Conservation (phyloP, 208 protist genomes). For the Crithidia expoeki region DNA sequence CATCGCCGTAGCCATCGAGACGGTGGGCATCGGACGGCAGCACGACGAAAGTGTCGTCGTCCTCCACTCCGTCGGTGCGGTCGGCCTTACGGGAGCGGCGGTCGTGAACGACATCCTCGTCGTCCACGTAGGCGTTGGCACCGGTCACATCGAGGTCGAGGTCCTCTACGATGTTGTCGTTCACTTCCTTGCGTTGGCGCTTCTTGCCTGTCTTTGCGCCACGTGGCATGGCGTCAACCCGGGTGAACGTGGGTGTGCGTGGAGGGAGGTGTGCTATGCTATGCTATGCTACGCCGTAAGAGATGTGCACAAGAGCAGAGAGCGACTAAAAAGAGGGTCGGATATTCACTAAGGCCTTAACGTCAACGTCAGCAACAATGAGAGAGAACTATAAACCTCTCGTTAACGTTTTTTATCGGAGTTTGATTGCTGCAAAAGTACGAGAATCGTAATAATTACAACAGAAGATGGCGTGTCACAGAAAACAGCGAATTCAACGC, state of each 20-base stretch:
- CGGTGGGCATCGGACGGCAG: conserved; percentile 87
- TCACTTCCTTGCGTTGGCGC: conserved; percentile 34
- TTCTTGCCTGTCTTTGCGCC: conserved; percentile 29
- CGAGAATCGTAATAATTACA: too few species aligned
- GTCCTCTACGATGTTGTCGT: conserved; percentile 70
- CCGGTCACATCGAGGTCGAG: conserved; percentile 76
- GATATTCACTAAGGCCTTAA: too few species aligned
- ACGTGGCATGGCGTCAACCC: conserved; percentile 14
- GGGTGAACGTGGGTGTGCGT: not conserved
- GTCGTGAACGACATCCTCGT: conserved; percentile 80
- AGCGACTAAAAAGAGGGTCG: too few species aligned
- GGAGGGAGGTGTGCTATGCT: not conserved
- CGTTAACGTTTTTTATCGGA: too few species aligned
- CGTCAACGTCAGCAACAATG: too few species aligned
- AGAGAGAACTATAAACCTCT: too few species aligned
- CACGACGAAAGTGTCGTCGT: conserved; percentile 38
- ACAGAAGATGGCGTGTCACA: too few species aligned
- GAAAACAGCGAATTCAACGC: too few species aligned
- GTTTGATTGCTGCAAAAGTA: too few species aligned
- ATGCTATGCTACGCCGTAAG: too few species aligned
- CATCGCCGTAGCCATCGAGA: conserved; percentile 83
- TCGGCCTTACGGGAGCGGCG: conserved; percentile 28
- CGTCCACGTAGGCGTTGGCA: conserved; percentile 34
- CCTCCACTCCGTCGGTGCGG: conserved; percentile 30
- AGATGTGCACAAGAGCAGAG: too few species aligned